phyloP scores from a whole-genome alignment of 2,329 filamentous ascomycete genomes.

The Tolypocladium endophyticum region DNA sequence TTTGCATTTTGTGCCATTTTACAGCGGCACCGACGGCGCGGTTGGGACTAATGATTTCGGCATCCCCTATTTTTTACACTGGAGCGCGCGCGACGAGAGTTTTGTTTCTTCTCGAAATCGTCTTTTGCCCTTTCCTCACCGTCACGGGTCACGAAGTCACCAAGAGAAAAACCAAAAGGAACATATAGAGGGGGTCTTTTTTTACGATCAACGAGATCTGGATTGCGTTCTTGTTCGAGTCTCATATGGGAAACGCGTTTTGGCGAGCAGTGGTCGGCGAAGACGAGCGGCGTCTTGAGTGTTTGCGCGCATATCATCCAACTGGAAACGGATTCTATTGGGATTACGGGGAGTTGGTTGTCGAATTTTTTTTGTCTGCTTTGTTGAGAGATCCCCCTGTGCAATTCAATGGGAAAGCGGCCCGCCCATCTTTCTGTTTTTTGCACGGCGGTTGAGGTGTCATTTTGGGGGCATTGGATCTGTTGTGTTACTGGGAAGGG shows the following conservation, averaged over 20 bases:
- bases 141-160: conserved; percentile 36
- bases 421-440: conserved; percentile 15
- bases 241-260: conserved; percentile 20
- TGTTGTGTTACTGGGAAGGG: conserved; percentile 15
- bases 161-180: conserved; percentile 31
- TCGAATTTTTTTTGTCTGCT: conserved; percentile 6
- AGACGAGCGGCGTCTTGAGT: conserved; percentile 23
- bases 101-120: conserved; percentile 13
- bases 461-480: conserved; percentile 7
- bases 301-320: conserved; percentile 15
- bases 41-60: conserved; percentile 6
- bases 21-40: conserved; percentile 8
- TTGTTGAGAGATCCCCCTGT: conserved; percentile 12
- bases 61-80: conserved; percentile 8
- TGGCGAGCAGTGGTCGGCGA: conserved; percentile 20
- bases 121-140: conserved; percentile 16
- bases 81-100: conserved; percentile 9
- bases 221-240: conserved; percentile 26
- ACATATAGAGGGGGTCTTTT: conserved; percentile 33
- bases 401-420: conserved; percentile 20
- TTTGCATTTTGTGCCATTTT: conserved; percentile 7
- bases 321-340: conserved; percentile 18
- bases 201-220: conserved; percentile 18
- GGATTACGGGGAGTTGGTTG: conserved; percentile 26
- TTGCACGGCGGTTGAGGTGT: conserved; percentile 5